A percentile compares a stretch with the other conserved stretches of the same genome.
Evolutionary conservation across 208 protist species (phyloP).

Genomic region (Acanthamoeba lenticulata): DNA sequence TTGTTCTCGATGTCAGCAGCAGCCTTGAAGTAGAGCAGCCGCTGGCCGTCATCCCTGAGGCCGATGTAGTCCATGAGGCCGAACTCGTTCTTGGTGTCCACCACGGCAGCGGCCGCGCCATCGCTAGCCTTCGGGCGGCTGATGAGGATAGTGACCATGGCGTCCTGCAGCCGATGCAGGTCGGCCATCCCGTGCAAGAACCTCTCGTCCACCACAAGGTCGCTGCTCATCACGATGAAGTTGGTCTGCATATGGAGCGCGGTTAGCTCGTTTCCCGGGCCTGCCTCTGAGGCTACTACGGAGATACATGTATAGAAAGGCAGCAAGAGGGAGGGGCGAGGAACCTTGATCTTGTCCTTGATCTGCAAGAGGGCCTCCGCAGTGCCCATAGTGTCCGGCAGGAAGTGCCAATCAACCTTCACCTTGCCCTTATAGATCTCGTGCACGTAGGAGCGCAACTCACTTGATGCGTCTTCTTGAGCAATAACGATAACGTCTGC

Average conservation of each 20-base stretch:
- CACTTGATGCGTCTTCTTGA: constrained; percentile 9
- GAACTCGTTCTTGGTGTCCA: constrained; percentile 20
- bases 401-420: constrained; percentile 67
- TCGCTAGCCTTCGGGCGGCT: constrained; percentile 46
- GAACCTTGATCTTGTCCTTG: constrained; percentile 81
- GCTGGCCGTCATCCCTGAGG: constrained; percentile 60
- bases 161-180: constrained; percentile 66
- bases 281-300: not conserved
- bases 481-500: constrained; percentile 28
- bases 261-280: too few relatives aligned
- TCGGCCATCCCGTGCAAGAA: constrained; percentile 57
- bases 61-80: constrained; percentile 74
- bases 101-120: constrained; percentile 3
- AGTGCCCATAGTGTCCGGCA: constrained; percentile 77
- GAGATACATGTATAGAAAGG: not conserved
- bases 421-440: constrained; percentile 71
- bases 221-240: constrained; percentile 81
- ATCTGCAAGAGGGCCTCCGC: constrained; percentile 79
- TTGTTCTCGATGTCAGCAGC: constrained; percentile 79
- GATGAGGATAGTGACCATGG: constrained; percentile 75
- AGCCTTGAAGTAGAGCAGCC: constrained; percentile 76
- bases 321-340: not conserved
- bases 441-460: constrained; percentile 53
- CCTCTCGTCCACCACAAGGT: constrained; percentile 72
- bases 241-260: constrained; percentile 77